Percentiles rank a stretch among this genome's conserved stretches.
phyloP scores from a whole-genome alignment of 345 rosid genomes.

The Rubroshorea leprosula region DNA sequence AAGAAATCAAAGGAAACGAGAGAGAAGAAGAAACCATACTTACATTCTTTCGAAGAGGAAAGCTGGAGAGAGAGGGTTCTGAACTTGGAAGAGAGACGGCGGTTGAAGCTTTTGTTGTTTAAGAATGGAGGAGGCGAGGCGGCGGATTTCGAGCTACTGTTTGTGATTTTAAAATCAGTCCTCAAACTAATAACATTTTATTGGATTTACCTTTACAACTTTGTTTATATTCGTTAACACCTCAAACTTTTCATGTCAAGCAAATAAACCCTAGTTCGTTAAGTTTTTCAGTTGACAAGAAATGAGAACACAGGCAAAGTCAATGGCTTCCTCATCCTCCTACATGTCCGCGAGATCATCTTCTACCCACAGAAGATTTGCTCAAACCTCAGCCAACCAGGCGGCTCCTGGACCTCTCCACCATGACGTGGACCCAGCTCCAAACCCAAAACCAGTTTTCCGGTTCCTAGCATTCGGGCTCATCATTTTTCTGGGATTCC shows the following conservation, averaged over 20 bases:
- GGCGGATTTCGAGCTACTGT: too few relatives aligned
- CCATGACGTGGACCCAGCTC: slow-evolving; percentile 14
- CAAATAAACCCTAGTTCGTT: background rate
- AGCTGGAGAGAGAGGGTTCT: background rate
- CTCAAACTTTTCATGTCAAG: background rate
- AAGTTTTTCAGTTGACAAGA: too few relatives aligned
- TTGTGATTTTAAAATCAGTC: background rate
- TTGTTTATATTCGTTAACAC: background rate
- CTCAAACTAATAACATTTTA: background rate
- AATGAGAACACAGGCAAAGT: too few relatives aligned
- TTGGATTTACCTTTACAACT: background rate
- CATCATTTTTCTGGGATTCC: slow-evolving; percentile 21
- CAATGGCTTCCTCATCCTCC: background rate
- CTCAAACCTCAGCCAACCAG: slow-evolving; percentile 3
- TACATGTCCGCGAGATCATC: slow-evolving; percentile 4
- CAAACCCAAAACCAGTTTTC: slow-evolving; percentile 17
- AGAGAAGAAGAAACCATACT: background rate
- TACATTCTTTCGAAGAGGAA: background rate
- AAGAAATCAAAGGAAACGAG: background rate
- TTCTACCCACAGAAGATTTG: slow-evolving; percentile 13
- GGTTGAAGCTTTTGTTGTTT: background rate
- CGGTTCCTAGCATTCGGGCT: slow-evolving; percentile 25
- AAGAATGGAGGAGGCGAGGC: background rate
- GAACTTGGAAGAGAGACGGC: background rate
- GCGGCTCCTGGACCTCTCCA: background rate